phyloP scores from a whole-genome alignment of 2,329 filamentous ascomycete species.

The Penicillium sp. region DNA sequence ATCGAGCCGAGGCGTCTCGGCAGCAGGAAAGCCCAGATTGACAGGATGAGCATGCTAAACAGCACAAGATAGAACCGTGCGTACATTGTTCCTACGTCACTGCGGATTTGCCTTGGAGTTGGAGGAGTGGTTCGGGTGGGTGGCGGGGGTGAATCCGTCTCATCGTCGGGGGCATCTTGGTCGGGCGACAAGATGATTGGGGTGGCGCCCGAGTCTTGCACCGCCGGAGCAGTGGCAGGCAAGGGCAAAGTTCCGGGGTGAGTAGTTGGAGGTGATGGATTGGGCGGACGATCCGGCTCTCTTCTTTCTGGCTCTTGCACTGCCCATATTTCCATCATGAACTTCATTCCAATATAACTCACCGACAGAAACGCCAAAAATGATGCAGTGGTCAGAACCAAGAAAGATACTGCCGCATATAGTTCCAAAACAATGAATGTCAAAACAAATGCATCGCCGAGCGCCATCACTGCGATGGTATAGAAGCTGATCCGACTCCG shows the following conservation, averaged over 20 bases:
- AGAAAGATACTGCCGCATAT: conserved; percentile 55
- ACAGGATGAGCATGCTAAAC: conserved; percentile 58
- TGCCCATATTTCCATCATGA: conserved; percentile 67
- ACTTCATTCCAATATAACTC: conserved; percentile 63
- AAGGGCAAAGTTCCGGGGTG: conserved; percentile 47
- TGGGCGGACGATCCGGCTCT: conserved; percentile 33
- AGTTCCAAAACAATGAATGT: conserved; percentile 57
- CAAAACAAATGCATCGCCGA: conserved; percentile 62
- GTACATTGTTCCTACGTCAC: conserved; percentile 60
- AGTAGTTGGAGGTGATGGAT: conserved; percentile 29
- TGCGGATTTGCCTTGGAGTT: conserved; percentile 38
- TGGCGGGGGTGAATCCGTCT: conserved; percentile 33
- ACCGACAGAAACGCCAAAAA: conserved; percentile 63
- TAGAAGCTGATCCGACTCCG: conserved; percentile 65
- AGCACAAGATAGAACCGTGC: conserved; percentile 62
- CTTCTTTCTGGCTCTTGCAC: conserved; percentile 54
- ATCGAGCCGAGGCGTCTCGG: conserved; percentile 52
- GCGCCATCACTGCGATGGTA: conserved; percentile 60
- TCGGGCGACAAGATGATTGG: conserved; percentile 61
- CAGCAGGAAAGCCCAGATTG: conserved; percentile 59
- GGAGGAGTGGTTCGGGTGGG: conserved; percentile 35
- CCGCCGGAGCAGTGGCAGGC: conserved; percentile 50
- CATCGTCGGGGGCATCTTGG: conserved; percentile 52
- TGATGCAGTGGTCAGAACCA: conserved; percentile 56
- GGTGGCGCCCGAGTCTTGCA: conserved; percentile 50